phyloP scores from a whole-genome alignment of 139 green algal species.

The Chlamydomonas sp. region DNA sequence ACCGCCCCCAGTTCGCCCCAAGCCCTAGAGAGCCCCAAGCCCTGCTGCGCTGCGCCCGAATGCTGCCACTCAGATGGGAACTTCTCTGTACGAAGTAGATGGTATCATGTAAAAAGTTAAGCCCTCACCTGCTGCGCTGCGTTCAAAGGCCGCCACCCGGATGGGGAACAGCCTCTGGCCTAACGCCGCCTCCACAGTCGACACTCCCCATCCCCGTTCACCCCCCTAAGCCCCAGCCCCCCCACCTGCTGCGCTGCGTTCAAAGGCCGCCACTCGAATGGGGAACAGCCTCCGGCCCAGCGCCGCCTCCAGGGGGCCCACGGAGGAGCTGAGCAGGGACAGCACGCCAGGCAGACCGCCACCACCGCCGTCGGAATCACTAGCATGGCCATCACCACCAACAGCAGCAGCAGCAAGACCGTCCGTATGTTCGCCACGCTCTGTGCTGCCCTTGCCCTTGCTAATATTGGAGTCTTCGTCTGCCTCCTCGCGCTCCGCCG shows the following conservation, averaged over 20 bases:
- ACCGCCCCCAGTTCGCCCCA: no score
- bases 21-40: not conserved
- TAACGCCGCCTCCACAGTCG: not conserved
- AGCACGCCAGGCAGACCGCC: not conserved
- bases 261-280: not conserved
- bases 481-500: no score
- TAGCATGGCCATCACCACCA: no score
- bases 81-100: not conserved
- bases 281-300: constrained; percentile 15
- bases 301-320: not conserved
- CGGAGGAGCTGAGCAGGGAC: not conserved
- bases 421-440: not conserved
- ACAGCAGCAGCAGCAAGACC: not conserved
- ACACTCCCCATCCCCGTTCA: constrained; percentile 6
- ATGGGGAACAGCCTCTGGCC: constrained; percentile 26
- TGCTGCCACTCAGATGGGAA: not conserved
- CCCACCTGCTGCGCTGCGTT: not conserved
- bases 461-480: no score
- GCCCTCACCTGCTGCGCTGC: not conserved
- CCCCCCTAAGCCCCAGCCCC: no score
- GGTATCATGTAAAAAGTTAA: not conserved
- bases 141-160: not conserved
- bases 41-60: not conserved
- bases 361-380: not conserved
- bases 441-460: not conserved